Evolutionary conservation across 495 filamentous ascomycete species (phyloP).

Genomic region (Chaetomium cochliodes): DNA sequence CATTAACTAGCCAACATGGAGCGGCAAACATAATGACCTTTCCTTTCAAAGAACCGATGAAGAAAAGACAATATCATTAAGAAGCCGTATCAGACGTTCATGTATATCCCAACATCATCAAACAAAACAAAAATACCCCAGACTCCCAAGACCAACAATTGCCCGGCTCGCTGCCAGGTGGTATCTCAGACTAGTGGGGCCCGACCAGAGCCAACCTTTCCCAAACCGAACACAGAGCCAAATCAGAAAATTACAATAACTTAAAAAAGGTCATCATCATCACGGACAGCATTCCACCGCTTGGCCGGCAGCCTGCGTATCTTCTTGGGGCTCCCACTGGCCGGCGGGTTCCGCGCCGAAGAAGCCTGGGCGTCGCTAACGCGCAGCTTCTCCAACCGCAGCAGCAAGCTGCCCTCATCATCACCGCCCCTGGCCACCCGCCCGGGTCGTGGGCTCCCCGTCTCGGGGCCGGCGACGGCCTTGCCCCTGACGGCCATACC

Average conservation of each 20-base stretch:
- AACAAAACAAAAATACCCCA: background rate
- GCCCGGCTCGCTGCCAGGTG: background rate
- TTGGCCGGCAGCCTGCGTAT: constrained; percentile 41
- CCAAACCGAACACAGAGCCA: background rate
- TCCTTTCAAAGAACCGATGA: background rate
- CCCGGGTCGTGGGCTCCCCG: constrained; percentile 20
- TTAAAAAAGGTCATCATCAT: constrained; percentile 44
- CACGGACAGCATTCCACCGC: constrained; percentile 36
- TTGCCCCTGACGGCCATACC: background rate
- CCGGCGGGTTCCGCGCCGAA: constrained; percentile 12
- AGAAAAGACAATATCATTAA: background rate
- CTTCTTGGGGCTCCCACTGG: constrained; percentile 38
- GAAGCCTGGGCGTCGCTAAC: constrained; percentile 25
- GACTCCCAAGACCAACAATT: constrained; percentile 2
- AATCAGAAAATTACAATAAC: background rate
- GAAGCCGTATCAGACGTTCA: background rate
- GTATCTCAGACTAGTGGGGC: background rate
- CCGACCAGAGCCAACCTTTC: constrained; percentile 6
- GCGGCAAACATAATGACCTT: too few species aligned
- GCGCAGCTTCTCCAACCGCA: constrained; percentile 29
- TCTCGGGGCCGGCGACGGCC: constrained; percentile 6
- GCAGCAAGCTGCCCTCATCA: constrained; percentile 27
- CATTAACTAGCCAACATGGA: too few species aligned
- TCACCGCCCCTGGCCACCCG: background rate
- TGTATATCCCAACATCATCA: constrained; percentile 2